phyloP scores from a whole-genome alignment of 2,329 filamentous ascomycete species.

The Epicoccum nigrum region DNA sequence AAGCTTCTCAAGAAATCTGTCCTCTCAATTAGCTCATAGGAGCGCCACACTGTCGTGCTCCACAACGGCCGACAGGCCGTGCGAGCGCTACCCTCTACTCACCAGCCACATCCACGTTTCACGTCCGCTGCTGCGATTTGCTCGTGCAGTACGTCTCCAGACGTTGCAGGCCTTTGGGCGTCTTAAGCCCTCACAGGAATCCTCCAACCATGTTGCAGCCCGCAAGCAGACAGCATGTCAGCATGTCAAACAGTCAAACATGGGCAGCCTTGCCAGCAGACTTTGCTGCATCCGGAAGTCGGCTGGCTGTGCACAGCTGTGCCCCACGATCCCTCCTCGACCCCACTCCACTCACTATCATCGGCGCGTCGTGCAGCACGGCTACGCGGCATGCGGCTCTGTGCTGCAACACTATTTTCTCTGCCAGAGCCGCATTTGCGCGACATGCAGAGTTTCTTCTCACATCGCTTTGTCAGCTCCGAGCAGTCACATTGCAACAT shows the following conservation, averaged over 20 bases:
- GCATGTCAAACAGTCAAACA: background rate
- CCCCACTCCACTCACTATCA: background rate
- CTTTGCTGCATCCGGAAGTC: slow-evolving; percentile 11
- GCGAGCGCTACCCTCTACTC: slow-evolving; percentile 7
- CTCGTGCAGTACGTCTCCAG: background rate
- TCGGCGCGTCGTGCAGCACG: slow-evolving; percentile 3
- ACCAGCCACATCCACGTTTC: slow-evolving; percentile 23
- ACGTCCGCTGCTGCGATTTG: slow-evolving; percentile 9
- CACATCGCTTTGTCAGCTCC: too few relatives aligned
- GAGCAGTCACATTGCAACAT: too few relatives aligned
- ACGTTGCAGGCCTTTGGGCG: background rate
- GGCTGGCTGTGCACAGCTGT: slow-evolving; percentile 8
- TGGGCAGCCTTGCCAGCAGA: background rate
- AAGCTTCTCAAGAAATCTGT: slow-evolving; percentile 32
- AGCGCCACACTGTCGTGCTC: slow-evolving; percentile 13
- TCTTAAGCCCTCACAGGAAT: background rate
- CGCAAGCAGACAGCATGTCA: slow-evolving; percentile 2
- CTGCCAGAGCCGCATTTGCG: slow-evolving; percentile 2
- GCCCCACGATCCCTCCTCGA: slow-evolving; percentile 7
- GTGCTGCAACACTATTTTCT: slow-evolving; percentile 1
- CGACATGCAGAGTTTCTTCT: too few relatives aligned
- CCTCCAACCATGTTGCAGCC: background rate
- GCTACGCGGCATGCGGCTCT: slow-evolving; percentile 18
- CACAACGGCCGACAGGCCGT: slow-evolving; percentile 14
- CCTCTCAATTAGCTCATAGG: slow-evolving; percentile 25